Base-by-base conservation (phyloP, 2,329 filamentous ascomycete species). In the Penicillium corylophilum region DNA sequence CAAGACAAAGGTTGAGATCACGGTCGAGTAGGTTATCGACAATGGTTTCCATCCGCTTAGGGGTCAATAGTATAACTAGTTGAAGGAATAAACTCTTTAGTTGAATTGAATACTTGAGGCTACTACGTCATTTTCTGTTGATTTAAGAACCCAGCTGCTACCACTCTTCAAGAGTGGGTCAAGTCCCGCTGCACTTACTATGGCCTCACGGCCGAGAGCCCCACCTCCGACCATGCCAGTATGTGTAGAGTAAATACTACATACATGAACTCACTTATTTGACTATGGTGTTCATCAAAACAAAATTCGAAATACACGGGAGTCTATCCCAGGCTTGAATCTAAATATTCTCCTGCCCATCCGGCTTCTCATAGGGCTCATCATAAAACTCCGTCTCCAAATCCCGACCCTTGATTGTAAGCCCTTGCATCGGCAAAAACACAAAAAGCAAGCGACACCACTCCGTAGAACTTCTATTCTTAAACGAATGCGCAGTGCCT, bases 401-500 rank as follows among this genome's bases (percentile, higher is more conserved):
- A 61, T 85, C 82, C 56, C 77, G 75, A 15, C 67, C 70, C 10
- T 85, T 71, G 41, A 78, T 71, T 2, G 33, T 59, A 44, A 69
- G 24, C 33, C 59, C 59, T 23, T 63, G 45, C 55, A 68, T 67
- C 7, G 66, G 65, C 49, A 68, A 40, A 53, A 65, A 69, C 1
- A 68, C 62, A 64, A 69, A 68, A 13, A 69, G n/a, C 56, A 69
- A 41, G 9, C 67, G 64, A 41, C 60, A 64, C 67, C 67, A 69
- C 18, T 62, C 54, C 13, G 56, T 48, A 5, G 48, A 18, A 49
- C 62, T 67, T 4, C 59, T 53, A 51, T 69, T 69, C 1, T 56
- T 53, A 57, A 56, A 69, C 0, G 64, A 64, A 63, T 69, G 67
- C 3, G 60, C 64, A 28, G 68, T 70, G 0, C 65, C 68, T 7